phyloP scores from a whole-genome alignment of 2,329 filamentous ascomycete species.

The Penicillium sp. region DNA sequence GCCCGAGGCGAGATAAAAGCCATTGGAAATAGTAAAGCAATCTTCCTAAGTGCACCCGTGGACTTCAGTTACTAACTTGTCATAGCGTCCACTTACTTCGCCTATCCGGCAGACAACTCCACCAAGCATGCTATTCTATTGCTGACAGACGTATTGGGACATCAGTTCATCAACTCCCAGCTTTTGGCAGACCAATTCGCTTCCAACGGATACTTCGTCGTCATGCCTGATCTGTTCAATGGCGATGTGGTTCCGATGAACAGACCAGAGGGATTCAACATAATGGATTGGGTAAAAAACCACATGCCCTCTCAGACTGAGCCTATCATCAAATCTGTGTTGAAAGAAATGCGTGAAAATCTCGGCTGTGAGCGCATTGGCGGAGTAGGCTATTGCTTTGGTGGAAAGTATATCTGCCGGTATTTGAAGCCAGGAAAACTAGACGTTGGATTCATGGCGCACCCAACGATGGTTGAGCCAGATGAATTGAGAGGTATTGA shows the following conservation, averaged over 20 bases:
- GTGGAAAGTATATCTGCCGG: conserved; percentile 64
- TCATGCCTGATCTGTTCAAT: conserved; percentile 25
- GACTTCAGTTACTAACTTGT: neutral
- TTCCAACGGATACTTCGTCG: conserved; percentile 22
- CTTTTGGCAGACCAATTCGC: conserved; percentile 23
- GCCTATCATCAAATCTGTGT: conserved; percentile 16
- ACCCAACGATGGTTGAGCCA: conserved; percentile 70
- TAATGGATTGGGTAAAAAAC: conserved; percentile 20
- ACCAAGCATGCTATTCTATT: conserved; percentile 19
- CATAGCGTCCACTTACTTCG: conserved; percentile 18
- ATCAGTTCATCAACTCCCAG: conserved; percentile 24
- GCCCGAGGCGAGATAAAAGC: conserved; percentile 16
- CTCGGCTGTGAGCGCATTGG: conserved; percentile 20
- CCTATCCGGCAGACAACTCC: conserved; percentile 4
- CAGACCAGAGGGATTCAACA: conserved; percentile 15
- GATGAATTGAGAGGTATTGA: conserved; percentile 64
- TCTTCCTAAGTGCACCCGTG: neutral
- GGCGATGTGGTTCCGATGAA: conserved; percentile 20
- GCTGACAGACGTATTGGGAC: conserved; percentile 22
- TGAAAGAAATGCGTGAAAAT: conserved; percentile 17
- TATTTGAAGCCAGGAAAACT: conserved; percentile 60
- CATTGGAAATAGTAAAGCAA: conserved; percentile 16
- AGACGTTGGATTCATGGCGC: conserved; percentile 69
- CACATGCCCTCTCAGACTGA: conserved; percentile 18
- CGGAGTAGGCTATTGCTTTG: conserved; percentile 23